phyloP scores from a whole-genome alignment of 2,329 filamentous ascomycete genomes.

The Neonectria faginata region DNA sequence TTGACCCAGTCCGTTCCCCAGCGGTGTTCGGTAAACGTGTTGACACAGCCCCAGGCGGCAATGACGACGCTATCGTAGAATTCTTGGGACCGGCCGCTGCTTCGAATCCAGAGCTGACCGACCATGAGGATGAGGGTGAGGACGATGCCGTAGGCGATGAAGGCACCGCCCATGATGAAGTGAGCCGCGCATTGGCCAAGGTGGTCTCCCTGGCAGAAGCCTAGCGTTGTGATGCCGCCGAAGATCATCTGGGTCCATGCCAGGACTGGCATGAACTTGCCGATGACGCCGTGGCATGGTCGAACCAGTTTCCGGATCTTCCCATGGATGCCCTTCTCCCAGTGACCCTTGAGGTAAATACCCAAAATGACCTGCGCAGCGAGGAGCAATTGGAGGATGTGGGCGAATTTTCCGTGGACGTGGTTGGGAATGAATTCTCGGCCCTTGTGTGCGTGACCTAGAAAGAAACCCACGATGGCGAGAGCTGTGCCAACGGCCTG shows the following conservation, averaged over 20 bases:
- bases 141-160: constrained; percentile 92
- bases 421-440: constrained; percentile 83
- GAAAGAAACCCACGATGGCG: constrained; percentile 86
- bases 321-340: constrained; percentile 85
- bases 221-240: constrained; percentile 90
- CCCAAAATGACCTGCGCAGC: constrained; percentile 82
- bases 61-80: constrained; percentile 96
- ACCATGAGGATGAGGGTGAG: constrained; percentile 88
- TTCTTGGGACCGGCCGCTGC: constrained; percentile 89
- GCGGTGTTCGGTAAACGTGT: constrained; percentile 96
- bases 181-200: constrained; percentile 93
- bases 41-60: constrained; percentile 94
- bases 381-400: constrained; percentile 82
- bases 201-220: constrained; percentile 94
- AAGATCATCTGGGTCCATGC: constrained; percentile 97
- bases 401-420: constrained; percentile 84
- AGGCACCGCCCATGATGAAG: constrained; percentile 98
- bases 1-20: constrained; percentile 91
- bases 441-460: constrained; percentile 91
- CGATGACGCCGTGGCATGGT: constrained; percentile 80
- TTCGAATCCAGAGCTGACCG: constrained; percentile 86
- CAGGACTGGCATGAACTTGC: constrained; percentile 87
- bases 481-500: constrained; percentile 81
- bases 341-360: constrained; percentile 88
- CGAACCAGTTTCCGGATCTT: constrained; percentile 80